phyloP scores from a whole-genome alignment of 2,329 filamentous ascomycete genomes.

The Beauveria pseudobassiana region DNA sequence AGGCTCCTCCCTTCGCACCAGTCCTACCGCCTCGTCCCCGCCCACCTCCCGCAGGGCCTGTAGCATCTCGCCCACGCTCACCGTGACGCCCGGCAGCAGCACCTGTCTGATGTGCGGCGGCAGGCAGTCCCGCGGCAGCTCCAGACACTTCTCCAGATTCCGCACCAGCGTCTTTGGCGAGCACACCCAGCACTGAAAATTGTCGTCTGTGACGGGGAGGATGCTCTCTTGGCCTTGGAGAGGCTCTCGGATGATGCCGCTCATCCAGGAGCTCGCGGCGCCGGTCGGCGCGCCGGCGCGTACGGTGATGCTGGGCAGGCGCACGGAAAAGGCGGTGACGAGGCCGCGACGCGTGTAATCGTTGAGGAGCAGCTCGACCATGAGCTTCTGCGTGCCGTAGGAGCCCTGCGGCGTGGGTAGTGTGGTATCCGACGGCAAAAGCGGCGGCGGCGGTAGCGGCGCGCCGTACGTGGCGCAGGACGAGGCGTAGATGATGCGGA shows the following conservation, averaged over 20 bases:
- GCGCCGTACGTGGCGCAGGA: conserved; percentile 52
- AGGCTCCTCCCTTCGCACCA: conserved; percentile 38
- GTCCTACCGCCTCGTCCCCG: conserved; percentile 33
- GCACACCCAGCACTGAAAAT: conserved; percentile 43
- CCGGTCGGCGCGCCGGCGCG: conserved; percentile 50
- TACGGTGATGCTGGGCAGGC: conserved; percentile 53
- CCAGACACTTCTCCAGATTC: conserved; percentile 36
- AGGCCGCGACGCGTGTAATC: conserved; percentile 38
- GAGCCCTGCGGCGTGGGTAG: conserved; percentile 47
- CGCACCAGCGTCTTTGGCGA: conserved; percentile 41
- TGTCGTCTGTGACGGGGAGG: conserved; percentile 36
- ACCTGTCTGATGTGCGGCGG: conserved; percentile 29
- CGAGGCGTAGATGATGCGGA: conserved; percentile 50
- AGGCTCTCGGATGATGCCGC: conserved; percentile 51
- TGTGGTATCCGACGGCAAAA: conserved; percentile 32
- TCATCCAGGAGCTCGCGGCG: conserved; percentile 51
- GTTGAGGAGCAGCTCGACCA: conserved; percentile 37
- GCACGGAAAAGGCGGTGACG: conserved; percentile 46
- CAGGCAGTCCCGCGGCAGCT: conserved; percentile 16
- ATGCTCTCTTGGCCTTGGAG: conserved; percentile 37
- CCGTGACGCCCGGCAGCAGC: conserved; percentile 44
- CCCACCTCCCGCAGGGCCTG: conserved; percentile 42
- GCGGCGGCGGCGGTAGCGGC: conserved; percentile 29
- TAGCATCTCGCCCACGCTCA: conserved; percentile 46
- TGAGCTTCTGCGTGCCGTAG: conserved; percentile 54